These are phyloP conservation scores for Dipodascopsis uninucleata DNA, from an alignment of 805 yeast species.

Conservation along the genomic window DNA sequence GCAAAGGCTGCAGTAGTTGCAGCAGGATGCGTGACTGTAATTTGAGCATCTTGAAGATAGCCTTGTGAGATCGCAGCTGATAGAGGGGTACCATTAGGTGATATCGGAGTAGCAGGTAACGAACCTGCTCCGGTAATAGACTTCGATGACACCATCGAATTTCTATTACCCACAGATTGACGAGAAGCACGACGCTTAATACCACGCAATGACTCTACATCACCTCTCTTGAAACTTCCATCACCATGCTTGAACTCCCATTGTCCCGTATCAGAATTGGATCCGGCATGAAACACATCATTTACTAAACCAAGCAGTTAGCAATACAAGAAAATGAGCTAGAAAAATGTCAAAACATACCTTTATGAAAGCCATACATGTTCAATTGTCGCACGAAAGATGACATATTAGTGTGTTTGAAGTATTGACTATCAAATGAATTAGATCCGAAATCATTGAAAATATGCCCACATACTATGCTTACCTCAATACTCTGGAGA, in stretches of 20 bases:
- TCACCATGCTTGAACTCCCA: slow-evolving; percentile 93
- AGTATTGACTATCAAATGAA: slow-evolving; percentile 46
- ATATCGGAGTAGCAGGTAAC: slow-evolving; percentile 23
- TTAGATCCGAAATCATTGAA: background rate
- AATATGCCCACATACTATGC: background rate
- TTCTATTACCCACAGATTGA: slow-evolving; percentile 31
- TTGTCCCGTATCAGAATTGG: slow-evolving; percentile 30
- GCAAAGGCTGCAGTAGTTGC: slow-evolving; percentile 3
- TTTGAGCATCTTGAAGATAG: slow-evolving; percentile 1
- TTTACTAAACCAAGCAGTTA: slow-evolving; percentile 31
- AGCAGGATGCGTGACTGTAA: too few relatives aligned
- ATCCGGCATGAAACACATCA: slow-evolving; percentile 35
- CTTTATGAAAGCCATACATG: slow-evolving; percentile 93
- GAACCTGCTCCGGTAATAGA: slow-evolving; percentile 33
- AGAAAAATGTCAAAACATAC: slow-evolving; percentile 1
- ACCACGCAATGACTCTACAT: slow-evolving; percentile 62
- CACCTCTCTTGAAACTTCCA: slow-evolving; percentile 76
- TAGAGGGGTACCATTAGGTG: slow-evolving; percentile 12
- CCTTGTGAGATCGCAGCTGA: slow-evolving; percentile 9
- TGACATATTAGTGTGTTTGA: slow-evolving; percentile 91
- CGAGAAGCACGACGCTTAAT: slow-evolving; percentile 74
- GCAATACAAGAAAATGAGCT: background rate
- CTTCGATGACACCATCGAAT: slow-evolving; percentile 44
- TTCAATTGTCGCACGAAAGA: slow-evolving; percentile 90
- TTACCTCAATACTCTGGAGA: slow-evolving; percentile 60